Base-by-base conservation (phyloP, 345 rosid species). In the Brassica cretica region DNA sequence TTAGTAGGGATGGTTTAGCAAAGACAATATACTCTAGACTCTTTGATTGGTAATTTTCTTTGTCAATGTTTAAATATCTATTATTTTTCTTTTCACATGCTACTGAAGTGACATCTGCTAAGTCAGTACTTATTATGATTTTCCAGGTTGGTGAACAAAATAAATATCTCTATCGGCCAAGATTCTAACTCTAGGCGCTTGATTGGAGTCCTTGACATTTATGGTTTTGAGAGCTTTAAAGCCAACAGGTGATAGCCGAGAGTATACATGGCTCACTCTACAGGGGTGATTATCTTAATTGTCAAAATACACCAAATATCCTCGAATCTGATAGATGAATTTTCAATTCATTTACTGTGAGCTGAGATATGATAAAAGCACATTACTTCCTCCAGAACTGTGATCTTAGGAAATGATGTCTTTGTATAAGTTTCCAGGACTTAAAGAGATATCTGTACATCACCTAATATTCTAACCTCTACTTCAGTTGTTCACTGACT, bases 201-300 rank as follows among this genome's bases (percentile, higher is more conserved):
- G 82, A 93, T 93, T 58, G 96, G 98, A 71, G 89, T 91, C 82
- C 94, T 91, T 79, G 96, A 91, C 88, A 91, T 91, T 56, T 91
- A 91, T 85, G 98, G 94, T 73, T 93, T 94, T 56, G 98, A 94
- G 79, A 94, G 98, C 86, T 94, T 94, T 79, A 71, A 84, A 76
- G 81, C 79, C 80, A 94, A 89, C 74, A 94, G 98, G 98, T 92
- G 85, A 77, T 68, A 71, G 74, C 82, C 60, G 29, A 55, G 44
- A 33, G 19, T 32, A 64, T 18, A 25, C 39, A 35, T 69, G 59
- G 24, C 9, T 73, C 21, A 39, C 33, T 64, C 37, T 33, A 24
- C 70, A 49, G 46, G 19, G 24, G 16, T 44, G 60, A 61, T 66
- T 16, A 66, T 58, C 41, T 66, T 56, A 66, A 21, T 27, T 75